phyloP scores from a whole-genome alignment of 352 stramenopile genomes.

The Pythium phragmitis region DNA sequence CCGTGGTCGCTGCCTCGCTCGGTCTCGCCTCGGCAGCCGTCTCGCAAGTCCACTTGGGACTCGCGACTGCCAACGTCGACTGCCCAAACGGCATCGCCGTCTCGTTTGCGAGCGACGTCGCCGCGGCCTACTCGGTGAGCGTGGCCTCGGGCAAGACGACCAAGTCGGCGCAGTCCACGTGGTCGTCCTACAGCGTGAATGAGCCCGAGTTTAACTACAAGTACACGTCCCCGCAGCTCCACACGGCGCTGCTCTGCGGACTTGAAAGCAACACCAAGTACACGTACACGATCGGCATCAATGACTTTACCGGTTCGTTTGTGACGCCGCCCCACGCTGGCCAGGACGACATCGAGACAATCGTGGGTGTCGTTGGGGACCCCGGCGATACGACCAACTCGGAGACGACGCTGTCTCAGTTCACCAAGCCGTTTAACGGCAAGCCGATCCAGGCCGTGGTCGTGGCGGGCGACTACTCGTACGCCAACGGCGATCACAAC shows the following conservation, averaged over 20 bases:
- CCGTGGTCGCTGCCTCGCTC: conserved; percentile 16
- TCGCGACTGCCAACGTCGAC: conserved; percentile 33
- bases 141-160: conserved; percentile 8
- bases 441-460: conserved; percentile 11
- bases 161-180: conserved; percentile 11
- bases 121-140: conserved; percentile 7
- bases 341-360: conserved; percentile 4
- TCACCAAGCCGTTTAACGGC: conserved; percentile 9
- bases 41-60: conserved; percentile 45
- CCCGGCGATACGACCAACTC: conserved; percentile 13
- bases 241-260: conserved; percentile 49
- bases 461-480: conserved; percentile 10
- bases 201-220: conserved; percentile 48
- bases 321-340: conserved; percentile 6
- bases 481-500: conserved; percentile 11
- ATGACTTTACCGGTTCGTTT: conserved; percentile 31
- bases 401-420: conserved; percentile 11
- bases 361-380: conserved; percentile 12
- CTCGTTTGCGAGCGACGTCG: conserved; percentile 17
- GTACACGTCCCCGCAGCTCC: conserved; percentile 48
- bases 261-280: conserved; percentile 41
- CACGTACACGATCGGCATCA: conserved; percentile 41
- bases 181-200: conserved; percentile 10
- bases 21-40: conserved; percentile 34
- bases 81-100: conserved; percentile 20